phyloP scores from a whole-genome alignment of 176 grass and related monocot genomes.

The Metroxylon sagu region DNA sequence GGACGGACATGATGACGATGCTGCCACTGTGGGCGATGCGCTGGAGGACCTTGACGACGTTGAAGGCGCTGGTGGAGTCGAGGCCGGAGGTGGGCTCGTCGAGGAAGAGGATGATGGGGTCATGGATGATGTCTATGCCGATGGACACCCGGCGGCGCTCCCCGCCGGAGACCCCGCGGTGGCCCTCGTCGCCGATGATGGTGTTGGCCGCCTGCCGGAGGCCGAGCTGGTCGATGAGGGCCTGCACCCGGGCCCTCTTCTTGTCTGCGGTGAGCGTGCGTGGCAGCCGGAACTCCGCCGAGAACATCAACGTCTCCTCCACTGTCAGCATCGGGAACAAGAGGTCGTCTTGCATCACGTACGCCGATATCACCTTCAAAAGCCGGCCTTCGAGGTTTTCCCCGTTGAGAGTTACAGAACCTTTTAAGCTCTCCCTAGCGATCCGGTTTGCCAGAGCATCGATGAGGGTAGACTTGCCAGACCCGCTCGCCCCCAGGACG shows the following conservation, averaged over 20 bases:
- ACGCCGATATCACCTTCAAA: conserved; percentile 72
- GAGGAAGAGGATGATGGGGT: conserved; percentile 84
- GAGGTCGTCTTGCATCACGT: conserved; percentile 98
- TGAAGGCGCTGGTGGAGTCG: conserved; percentile 89
- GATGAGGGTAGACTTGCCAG: conserved; percentile 93
- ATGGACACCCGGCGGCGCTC: conserved; percentile 85
- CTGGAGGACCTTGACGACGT: conserved; percentile 86
- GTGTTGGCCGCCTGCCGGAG: conserved; percentile 53
- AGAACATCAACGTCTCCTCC: conserved; percentile 79
- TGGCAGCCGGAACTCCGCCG: conserved; percentile 92
- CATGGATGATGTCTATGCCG: conserved; percentile 85
- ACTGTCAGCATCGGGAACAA: conserved; percentile 95
- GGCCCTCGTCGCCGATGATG: conserved; percentile 94
- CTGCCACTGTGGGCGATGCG: conserved; percentile 72
- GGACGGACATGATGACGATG: conserved; percentile 88
- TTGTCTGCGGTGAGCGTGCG: conserved; percentile 45
- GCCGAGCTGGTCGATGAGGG: conserved; percentile 84
- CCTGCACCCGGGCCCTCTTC: conserved; percentile 69
- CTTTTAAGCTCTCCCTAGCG: conserved; percentile 58
- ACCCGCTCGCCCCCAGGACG: conserved; percentile 81
- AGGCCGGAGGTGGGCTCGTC: conserved; percentile 96
- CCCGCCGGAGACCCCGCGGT: conserved; percentile 82
- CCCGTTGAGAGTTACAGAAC: conserved; percentile 62
- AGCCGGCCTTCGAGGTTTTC: conserved; percentile 45
- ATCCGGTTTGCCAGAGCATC: conserved; percentile 88